These are phyloP conservation scores for Draba incana DNA, from an alignment of 345 rosid species.

Conservation along the genomic window DNA sequence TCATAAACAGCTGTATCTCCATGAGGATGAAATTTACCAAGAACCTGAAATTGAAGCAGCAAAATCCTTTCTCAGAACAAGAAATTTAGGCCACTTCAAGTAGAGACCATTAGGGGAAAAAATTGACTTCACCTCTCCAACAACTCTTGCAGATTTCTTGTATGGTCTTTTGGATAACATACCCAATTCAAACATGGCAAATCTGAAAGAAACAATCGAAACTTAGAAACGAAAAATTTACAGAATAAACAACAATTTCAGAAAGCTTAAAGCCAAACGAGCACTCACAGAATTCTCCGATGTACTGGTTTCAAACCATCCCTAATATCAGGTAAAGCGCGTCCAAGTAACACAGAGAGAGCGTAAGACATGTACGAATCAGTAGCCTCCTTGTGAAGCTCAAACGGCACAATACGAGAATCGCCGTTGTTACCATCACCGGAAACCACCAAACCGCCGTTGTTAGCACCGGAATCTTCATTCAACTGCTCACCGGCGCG, in stretches of 20 bases:
- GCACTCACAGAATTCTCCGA: conserved; percentile 80
- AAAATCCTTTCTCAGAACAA: conserved; percentile 15
- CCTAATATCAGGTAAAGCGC: conserved; percentile 92
- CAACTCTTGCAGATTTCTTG: conserved; percentile 98
- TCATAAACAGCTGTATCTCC: conserved; percentile 96
- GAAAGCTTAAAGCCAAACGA: background rate
- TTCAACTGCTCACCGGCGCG: conserved; percentile 38
- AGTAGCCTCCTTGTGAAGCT: conserved; percentile 90
- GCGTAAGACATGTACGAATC: conserved; percentile 93
- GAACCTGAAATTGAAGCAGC: conserved; percentile 56
- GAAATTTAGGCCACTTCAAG: background rate
- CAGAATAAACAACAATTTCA: background rate
- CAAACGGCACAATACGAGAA: conserved; percentile 58
- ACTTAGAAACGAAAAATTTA: background rate
- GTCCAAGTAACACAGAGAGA: conserved; percentile 90
- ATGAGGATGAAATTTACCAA: conserved; percentile 97
- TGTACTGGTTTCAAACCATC: conserved; percentile 98
- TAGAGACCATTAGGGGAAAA: background rate
- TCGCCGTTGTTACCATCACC: conserved; percentile 39
- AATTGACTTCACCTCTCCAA: conserved; percentile 74
- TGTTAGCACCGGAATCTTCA: conserved; percentile 40
- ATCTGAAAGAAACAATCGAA: conserved; percentile 49
- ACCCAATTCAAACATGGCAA: conserved; percentile 95
- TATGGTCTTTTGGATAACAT: conserved; percentile 87
- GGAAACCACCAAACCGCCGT: conserved; percentile 52